Conservation (phyloP, 192 early-diverging fungal species). For the Backusella circina region DNA sequence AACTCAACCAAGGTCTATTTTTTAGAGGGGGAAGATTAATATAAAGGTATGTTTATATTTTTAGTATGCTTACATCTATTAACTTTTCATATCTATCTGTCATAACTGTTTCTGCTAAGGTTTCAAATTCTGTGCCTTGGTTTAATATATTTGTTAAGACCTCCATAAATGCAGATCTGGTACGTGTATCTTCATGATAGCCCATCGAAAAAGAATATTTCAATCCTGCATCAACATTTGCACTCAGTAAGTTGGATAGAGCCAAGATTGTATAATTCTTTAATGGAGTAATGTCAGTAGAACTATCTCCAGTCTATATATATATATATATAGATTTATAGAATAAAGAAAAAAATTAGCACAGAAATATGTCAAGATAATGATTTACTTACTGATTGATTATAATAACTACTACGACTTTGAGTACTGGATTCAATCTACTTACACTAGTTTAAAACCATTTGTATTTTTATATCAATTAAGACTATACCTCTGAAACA, state of each 20-base stretch:
- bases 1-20: slow-evolving; percentile 48
- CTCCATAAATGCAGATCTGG: slow-evolving; percentile 73
- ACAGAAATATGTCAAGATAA: background rate
- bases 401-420: background rate
- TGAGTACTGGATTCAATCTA: slow-evolving; percentile 6
- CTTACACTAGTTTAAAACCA: slow-evolving; percentile 23
- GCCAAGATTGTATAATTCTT: slow-evolving; percentile 71
- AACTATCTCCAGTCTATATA: slow-evolving; percentile 42
- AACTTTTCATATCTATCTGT: slow-evolving; percentile 61
- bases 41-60: background rate
- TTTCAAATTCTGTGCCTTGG: slow-evolving; percentile 63
- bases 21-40: background rate
- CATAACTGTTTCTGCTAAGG: slow-evolving; percentile 56
- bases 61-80: slow-evolving; percentile 45
- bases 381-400: background rate
- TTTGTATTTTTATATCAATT: background rate
- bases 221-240: slow-evolving; percentile 80
- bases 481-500: slow-evolving; percentile 43
- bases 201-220: slow-evolving; percentile 73
- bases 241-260: slow-evolving; percentile 72
- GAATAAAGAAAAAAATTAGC: background rate
- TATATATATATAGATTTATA: background rate
- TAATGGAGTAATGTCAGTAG: slow-evolving; percentile 42
- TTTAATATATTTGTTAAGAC: slow-evolving; percentile 79
- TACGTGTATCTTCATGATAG: slow-evolving; percentile 76